Evolutionary conservation across 2,329 filamentous ascomycete genomes (phyloP), one percentile per base, ranked within the genome.

Genomic region (Botryosphaeria agaves): DNA sequence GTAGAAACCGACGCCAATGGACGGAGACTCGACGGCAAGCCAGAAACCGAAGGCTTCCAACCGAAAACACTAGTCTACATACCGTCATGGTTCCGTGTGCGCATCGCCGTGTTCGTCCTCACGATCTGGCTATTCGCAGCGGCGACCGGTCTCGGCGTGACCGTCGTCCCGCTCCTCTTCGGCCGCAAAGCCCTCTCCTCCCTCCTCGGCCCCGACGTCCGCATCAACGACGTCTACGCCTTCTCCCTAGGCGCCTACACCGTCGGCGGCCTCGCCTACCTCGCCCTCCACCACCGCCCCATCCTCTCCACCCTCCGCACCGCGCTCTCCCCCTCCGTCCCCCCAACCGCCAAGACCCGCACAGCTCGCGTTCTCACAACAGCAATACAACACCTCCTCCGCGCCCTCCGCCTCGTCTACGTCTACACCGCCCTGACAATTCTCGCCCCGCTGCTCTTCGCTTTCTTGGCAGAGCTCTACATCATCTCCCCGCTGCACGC

Each of bases 101-200:
- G 91, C 32, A 74, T 95, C 35, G 78, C 77, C 31, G 56, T 81
- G 3, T 95, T 98, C 54, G 84, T 95, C 39, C 56, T 89, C 32
- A 74, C 78, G 29, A 82, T 98, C 38, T 98, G 89, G 89, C 49
- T 84, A 19, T 95, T 98, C 55, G 87, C 87, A 14, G 85, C 87
- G 4, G 62, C 77, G 8, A 91, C 82, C 0, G 89, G 89, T 15
- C 72, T 95, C 34, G 71, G 76, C 39, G 71, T 81, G 37, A 94
- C 89, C 1, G 76, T 98, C 36, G 57, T 91, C 1, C 91, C 89
- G 0, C 66, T 98, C 3, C 63, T 92, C 5, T 72, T 93, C 46
- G 89, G 89, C 2, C 77, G 89, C 17, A 66, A 64, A 34, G 64
- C 95, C 36, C 80, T 94, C 47, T 72, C 74, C 28, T 57, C 66